Base-by-base conservation (phyloP, 805 yeast genomes). In the Kazachstania kunashirensis region DNA sequence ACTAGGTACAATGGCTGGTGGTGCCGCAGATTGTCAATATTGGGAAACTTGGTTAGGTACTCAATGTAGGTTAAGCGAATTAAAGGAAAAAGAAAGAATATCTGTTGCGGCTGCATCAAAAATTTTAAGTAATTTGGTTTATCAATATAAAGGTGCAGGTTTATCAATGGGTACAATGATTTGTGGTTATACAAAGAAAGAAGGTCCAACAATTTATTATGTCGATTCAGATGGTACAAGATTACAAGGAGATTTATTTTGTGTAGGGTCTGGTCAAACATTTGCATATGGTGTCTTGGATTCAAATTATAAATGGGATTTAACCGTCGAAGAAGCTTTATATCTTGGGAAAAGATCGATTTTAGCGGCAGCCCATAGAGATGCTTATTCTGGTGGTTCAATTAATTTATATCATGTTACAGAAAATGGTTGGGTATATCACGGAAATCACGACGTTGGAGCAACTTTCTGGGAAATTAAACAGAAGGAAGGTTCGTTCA, bases 1-100 rank as follows among this genome's bases (percentile, higher is more conserved):
- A 46, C 71, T 92, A 51, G 98, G 98, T 47, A 92, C 98, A 15
- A 79, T 92, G 96, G 98, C 98, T 24, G 98, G 98, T 65, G 97
- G 97, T 68, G 98, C 98, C 34, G 97, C 97, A 23, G 98, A 92
- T 65, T 92, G 98, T 70, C 98, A 92, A 62, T 92, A 71, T 64
- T 92, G 98, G 98, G 97, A 92, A 66, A 84, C 96, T 25, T 92
- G 97, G 97, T 72, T 92, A 42, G 98, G 98, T 44, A 69, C 95
- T 13, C 96, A 92, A 65, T 89, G 97, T 67, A 71, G 98, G 54
- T 65, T 92, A 52, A 94, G 88, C 61, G 98, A 92, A 62, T 71
- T 92, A 53, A 75, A 95, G 57, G 92, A 89, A 61, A 88, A 89
- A 64, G 89, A 86, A 64, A 75, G 98, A 52, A 92, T 92, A 47